These are phyloP conservation scores for Colletotrichum sp. DNA, from an alignment of 2,329 filamentous ascomycete genomes.

Conservation along the genomic window DNA sequence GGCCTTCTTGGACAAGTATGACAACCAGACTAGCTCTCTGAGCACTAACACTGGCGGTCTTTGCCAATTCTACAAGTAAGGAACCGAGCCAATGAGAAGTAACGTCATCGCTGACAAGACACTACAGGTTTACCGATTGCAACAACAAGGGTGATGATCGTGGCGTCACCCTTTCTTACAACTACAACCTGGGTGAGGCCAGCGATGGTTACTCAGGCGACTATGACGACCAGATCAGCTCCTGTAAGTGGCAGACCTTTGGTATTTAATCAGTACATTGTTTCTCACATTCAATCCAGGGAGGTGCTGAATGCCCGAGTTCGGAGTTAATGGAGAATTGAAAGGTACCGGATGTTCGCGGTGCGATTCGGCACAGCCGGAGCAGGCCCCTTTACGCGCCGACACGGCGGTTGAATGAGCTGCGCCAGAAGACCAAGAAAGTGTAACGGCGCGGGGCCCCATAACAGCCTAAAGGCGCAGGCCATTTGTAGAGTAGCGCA, in stretches of 20 bases:
- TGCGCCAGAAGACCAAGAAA: neutral
- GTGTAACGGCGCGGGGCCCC: neutral
- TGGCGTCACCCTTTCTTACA: constrained; percentile 4
- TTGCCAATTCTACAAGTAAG: constrained; percentile 16
- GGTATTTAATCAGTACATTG: neutral
- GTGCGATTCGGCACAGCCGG: neutral
- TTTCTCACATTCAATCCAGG: neutral
- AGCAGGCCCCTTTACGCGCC: neutral
- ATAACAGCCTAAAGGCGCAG: neutral
- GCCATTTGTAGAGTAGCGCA: neutral
- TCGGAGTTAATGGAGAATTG: neutral
- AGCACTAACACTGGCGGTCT: constrained; percentile 13
- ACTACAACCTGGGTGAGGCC: constrained; percentile 1
- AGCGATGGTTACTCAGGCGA: neutral
- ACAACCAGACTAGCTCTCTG: constrained; percentile 9
- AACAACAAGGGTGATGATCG: constrained; percentile 14
- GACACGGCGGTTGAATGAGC: neutral
- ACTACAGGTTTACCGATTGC: neutral
- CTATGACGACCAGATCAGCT: constrained; percentile 16
- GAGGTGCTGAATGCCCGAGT: neutral
- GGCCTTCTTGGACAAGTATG: constrained; percentile 5
- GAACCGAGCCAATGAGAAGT: no score
- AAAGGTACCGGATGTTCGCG: neutral
- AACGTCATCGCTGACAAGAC: neutral
- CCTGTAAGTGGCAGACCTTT: neutral